Evolutionary conservation across 257 asterid species (phyloP).

Genomic region (Orobanche coerulescens): DNA sequence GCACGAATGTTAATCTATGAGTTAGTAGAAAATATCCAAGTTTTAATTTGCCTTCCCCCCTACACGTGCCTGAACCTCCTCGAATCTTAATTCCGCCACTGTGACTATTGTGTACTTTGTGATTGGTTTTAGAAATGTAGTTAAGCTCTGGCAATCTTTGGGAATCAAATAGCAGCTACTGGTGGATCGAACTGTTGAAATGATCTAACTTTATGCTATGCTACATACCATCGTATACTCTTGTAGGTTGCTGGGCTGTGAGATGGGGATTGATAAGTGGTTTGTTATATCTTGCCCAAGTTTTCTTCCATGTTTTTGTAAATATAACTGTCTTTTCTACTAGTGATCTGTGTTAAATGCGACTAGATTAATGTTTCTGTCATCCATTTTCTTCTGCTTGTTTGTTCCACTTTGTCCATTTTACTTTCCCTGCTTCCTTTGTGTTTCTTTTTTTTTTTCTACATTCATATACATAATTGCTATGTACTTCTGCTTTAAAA

Average conservation of each 20-base stretch:
- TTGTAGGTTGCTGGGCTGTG: not conserved
- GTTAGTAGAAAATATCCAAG: not conserved
- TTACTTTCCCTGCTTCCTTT: conserved; percentile 11
- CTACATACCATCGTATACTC: not conserved
- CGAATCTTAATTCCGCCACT: not conserved
- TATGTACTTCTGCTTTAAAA: conserved; percentile 3
- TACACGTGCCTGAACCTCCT: not conserved
- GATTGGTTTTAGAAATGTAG: not conserved
- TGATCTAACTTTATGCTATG: not conserved
- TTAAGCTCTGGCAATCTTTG: not conserved
- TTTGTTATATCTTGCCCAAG: not conserved
- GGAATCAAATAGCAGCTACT: not conserved
- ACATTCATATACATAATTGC: not conserved
- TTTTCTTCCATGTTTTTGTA: not conserved
- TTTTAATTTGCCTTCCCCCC: not conserved
- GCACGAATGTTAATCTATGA: not conserved
- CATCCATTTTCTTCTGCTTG: not conserved
- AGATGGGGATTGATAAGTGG: not conserved
- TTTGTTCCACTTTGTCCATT: not conserved
- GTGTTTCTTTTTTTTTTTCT: not conserved
- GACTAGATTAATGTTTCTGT: not conserved
- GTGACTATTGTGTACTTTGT: not conserved
- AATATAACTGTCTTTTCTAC: not conserved
- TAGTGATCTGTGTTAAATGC: not conserved
- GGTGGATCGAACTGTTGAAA: not conserved